Evolutionary conservation across 2,329 filamentous ascomycete genomes (phyloP).

Genomic region (Aspergillus brasiliensis): DNA sequence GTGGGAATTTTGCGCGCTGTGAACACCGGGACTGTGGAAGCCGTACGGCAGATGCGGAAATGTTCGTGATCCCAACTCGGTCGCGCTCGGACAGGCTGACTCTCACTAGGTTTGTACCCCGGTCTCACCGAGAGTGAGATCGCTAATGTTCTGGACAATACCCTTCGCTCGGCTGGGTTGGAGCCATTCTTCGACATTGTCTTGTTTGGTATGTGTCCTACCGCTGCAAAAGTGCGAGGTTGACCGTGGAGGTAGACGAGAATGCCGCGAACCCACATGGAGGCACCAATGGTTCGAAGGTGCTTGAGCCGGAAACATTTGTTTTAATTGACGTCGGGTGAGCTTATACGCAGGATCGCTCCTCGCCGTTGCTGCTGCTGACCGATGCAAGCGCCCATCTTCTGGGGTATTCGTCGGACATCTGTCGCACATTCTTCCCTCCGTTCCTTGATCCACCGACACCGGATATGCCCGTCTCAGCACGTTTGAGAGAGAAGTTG

Average conservation of each 20-base stretch:
- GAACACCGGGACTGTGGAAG: conserved; percentile 65
- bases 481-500: conserved; percentile 51
- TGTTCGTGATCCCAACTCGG: conserved; percentile 20
- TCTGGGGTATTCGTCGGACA: conserved; percentile 65
- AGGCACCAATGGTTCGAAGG: conserved; percentile 49
- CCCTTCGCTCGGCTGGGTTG: conserved; percentile 57
- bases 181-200: conserved; percentile 66
- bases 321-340: conserved; percentile 63
- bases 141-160: conserved; percentile 56
- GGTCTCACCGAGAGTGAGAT: conserved; percentile 63
- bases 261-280: conserved; percentile 46
- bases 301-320: conserved; percentile 57
- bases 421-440: conserved; percentile 63
- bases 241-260: conserved; percentile 27
- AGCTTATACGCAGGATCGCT: conserved; percentile 4
- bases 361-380: not conserved
- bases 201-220: conserved; percentile 51
- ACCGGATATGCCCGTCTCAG: conserved; percentile 15
- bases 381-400: conserved; percentile 53
- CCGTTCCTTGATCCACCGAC: conserved; percentile 35
- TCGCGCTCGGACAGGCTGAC: not conserved
- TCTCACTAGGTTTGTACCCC: conserved; percentile 53
- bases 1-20: conserved; percentile 62
- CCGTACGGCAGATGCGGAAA: conserved; percentile 59
- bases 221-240: not conserved